Evolutionary conservation across 495 filamentous ascomycete species (phyloP).

Genomic region (Clohesyomyces aquaticus): DNA sequence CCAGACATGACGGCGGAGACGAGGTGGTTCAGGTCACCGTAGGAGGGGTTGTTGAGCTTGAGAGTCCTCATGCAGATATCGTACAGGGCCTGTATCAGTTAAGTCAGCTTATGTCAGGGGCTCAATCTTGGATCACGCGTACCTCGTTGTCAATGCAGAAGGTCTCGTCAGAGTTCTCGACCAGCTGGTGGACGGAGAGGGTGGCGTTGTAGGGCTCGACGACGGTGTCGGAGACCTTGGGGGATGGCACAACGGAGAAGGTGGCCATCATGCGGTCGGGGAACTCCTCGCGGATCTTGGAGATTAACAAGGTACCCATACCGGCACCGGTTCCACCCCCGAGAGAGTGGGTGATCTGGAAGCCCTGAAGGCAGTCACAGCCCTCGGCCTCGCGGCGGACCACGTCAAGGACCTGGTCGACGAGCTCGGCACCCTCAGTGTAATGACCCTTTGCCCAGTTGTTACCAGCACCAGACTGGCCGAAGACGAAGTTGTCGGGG

Average conservation of each 20-base stretch:
- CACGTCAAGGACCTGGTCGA: slow-evolving; percentile 97
- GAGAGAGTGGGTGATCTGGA: slow-evolving; percentile 99
- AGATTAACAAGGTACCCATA: slow-evolving; percentile 99
- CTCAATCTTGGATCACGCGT: slow-evolving; percentile 32
- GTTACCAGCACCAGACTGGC: slow-evolving; percentile 99
- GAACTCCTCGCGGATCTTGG: slow-evolving; percentile 99
- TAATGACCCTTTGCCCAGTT: slow-evolving; percentile 99
- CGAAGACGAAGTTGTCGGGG: slow-evolving; percentile 99
- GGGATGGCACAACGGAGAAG: slow-evolving; percentile 99
- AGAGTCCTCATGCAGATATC: slow-evolving; percentile 99
- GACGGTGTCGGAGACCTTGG: slow-evolving; percentile 99
- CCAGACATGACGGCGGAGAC: slow-evolving; percentile 99
- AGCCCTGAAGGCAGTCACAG: slow-evolving; percentile 99
- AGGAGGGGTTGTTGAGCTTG: slow-evolving; percentile 97
- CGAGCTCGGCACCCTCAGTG: slow-evolving; percentile 98
- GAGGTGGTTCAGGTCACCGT: slow-evolving; percentile 98
- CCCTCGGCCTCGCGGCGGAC: slow-evolving; percentile 98
- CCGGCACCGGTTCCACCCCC: slow-evolving; percentile 99
- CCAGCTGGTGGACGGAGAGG: slow-evolving; percentile 97
- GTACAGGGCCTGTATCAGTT: slow-evolving; percentile 77
- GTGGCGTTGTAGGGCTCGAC: slow-evolving; percentile 99
- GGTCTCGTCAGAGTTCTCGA: slow-evolving; percentile 99
- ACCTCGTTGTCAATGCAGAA: slow-evolving; percentile 99
- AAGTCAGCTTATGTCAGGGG: slow-evolving; percentile 18
- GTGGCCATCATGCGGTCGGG: slow-evolving; percentile 99